Percentiles rank a stretch among this genome's conserved stretches.
Conservation (phyloP, 371 early-diverging fungal genomes). For the Cokeromyces recurvatus region DNA sequence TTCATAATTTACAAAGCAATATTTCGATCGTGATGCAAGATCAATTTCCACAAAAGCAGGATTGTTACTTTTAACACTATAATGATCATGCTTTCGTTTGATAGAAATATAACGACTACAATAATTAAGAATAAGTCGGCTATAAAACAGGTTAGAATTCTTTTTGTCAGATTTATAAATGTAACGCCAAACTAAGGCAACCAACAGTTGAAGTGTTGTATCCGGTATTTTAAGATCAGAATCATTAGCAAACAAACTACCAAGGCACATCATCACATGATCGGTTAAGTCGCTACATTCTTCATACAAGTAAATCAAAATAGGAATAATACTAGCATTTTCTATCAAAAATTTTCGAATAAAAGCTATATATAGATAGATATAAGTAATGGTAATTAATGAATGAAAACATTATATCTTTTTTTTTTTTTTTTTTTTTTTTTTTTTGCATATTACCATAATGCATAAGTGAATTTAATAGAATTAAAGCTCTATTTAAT, state of each 20-base stretch:
- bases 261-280: constrained; percentile 31
- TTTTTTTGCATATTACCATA: constrained; percentile 29
- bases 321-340: constrained; percentile 28
- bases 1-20: constrained; percentile 32
- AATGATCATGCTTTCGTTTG: too few species aligned
- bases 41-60: constrained; percentile 30
- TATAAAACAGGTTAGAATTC: constrained; percentile 27
- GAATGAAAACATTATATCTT: too few species aligned
- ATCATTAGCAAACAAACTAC: constrained; percentile 17
- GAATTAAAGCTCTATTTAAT: constrained; percentile 26
- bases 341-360: constrained; percentile 29
- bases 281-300: constrained; percentile 24
- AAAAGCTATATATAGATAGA: constrained; percentile 24
- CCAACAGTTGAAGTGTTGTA: constrained; percentile 18
- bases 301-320: constrained; percentile 33
- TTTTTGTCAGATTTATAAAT: constrained; percentile 15
- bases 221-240: constrained; percentile 13
- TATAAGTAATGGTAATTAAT: too few species aligned
- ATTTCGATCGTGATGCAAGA: constrained; percentile 21
- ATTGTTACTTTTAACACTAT: too few species aligned
- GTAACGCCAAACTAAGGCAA: constrained; percentile 26
- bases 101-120: too few species aligned
- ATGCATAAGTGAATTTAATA: constrained; percentile 25
- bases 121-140: constrained; percentile 28
- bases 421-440: too few species aligned